Evolutionary conservation across 2,329 filamentous ascomycete genomes (phyloP).

Genomic region (Colletotrichum falcatum): DNA sequence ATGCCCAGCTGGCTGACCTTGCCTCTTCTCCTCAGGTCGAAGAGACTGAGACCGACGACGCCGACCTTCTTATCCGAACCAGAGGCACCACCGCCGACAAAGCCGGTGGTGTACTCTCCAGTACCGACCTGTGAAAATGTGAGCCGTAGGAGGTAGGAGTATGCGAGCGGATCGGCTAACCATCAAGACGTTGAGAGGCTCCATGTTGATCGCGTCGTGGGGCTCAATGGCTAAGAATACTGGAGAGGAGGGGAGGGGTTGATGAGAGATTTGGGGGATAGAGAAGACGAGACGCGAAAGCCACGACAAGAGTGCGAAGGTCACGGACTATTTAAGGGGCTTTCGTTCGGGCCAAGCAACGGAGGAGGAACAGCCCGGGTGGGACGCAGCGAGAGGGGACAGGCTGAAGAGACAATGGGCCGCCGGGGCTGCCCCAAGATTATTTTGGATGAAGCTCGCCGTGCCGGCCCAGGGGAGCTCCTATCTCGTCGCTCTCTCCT

Average conservation of each 20-base stretch:
- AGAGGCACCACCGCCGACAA: slow-evolving; percentile 85
- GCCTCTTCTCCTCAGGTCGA: slow-evolving; percentile 87
- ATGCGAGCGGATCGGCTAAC: slow-evolving; percentile 54
- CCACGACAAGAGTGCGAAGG: not conserved
- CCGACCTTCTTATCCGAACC: slow-evolving; percentile 96
- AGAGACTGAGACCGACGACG: slow-evolving; percentile 89
- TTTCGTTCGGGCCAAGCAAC: slow-evolving; percentile 18
- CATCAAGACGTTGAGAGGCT: slow-evolving; percentile 77
- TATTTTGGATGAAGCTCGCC: slow-evolving; percentile 36
- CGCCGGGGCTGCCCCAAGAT: slow-evolving; percentile 5
- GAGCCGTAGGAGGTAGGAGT: slow-evolving; percentile 24
- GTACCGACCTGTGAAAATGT: slow-evolving; percentile 75
- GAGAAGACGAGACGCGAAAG: slow-evolving; percentile 16
- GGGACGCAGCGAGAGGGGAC: slow-evolving; percentile 24
- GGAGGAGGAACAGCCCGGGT: slow-evolving; percentile 9
- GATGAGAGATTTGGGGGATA: slow-evolving; percentile 14
- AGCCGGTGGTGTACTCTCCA: slow-evolving; percentile 96
- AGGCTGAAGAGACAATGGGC: slow-evolving; percentile 9
- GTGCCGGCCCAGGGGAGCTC: slow-evolving; percentile 19
- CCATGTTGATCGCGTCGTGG: slow-evolving; percentile 54
- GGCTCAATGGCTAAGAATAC: slow-evolving; percentile 26
- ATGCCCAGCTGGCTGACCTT: slow-evolving; percentile 89
- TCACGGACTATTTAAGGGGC: slow-evolving; percentile 30
- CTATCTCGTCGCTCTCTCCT: slow-evolving; percentile 16
- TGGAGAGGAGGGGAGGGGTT: slow-evolving; percentile 3